Evolutionary conservation across 139 green algal species (phyloP), one percentile per base, ranked within the genome.

Genomic region (Chlorella sp.): DNA sequence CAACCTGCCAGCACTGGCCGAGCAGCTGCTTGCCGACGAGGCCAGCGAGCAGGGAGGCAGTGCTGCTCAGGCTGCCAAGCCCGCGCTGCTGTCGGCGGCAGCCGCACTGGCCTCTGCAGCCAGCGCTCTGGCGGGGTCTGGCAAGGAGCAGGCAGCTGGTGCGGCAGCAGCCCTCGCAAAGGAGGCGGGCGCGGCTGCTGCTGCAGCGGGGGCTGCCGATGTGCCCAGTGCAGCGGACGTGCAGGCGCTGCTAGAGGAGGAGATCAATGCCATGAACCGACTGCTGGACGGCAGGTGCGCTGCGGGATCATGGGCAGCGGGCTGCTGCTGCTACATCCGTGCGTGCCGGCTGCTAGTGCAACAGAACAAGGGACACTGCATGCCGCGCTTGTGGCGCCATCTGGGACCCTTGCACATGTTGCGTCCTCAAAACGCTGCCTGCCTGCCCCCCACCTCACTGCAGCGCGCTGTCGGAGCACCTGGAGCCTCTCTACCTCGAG

Each of bases 401-500:
- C n/a, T n/a, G n/a, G n/a, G n/a, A n/a, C n/a, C n/a, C n/a, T n/a
- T n/a, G n/a, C n/a, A n/a, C n/a, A n/a, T n/a, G n/a, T n/a, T n/a
- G n/a, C n/a, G n/a, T n/a, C n/a, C 25, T 6, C 13, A 6, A 3
- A 2, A 4, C 21, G 15, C 16, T 36, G 3, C 26, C 73, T 44
- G 44, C 44, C 62, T 63, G 16, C 25, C 23, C 17, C 36, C 70
- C 34, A 26, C 36, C 70, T 34, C 21, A 18, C 44, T 67, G 73
- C 73, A 82, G 39, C 38, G 78, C 78, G 3, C 28, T 83, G 63
- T 25, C 4, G 2, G 78, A 83, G 39, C 78, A 83, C 63, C 39
- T 83, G 78, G 78, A 83, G 63, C 78, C 78, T 17, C n/a, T 83
- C 16, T 83, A 83, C 41, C 63, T 83, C 15, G 62, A 41, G 18